These are phyloP conservation scores for Wickerhamomyces silvicola DNA, from an alignment of 805 yeast species.

Conservation along the genomic window DNA sequence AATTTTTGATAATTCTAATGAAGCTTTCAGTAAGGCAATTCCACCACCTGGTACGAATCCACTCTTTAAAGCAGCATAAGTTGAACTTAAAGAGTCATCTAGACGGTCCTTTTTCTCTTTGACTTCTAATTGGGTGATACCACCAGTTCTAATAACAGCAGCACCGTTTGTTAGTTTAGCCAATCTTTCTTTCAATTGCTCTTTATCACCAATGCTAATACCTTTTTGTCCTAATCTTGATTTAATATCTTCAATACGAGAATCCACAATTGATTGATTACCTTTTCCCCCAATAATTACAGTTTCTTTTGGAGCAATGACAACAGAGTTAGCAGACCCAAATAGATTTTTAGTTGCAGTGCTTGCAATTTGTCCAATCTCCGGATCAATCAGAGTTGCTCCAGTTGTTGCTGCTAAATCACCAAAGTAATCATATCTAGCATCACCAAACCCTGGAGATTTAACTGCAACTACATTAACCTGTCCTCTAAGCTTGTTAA, in stretches of 20 bases:
- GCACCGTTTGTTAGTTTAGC: constrained; percentile 98
- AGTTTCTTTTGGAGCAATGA: constrained; percentile 93
- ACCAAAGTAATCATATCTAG: constrained; percentile 92
- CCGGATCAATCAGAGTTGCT: constrained; percentile 83
- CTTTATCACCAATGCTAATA: constrained; percentile 81
- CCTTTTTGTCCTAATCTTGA: constrained; percentile 68
- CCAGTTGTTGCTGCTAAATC: constrained; percentile 94
- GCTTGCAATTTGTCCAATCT: constrained; percentile 92
- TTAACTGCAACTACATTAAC: constrained; percentile 96
- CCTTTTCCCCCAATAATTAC: constrained; percentile 93
- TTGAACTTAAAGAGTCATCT: constrained; percentile 97
- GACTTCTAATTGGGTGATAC: constrained; percentile 94
- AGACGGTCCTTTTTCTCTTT: constrained; percentile 99
- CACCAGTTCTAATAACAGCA: constrained; percentile 97
- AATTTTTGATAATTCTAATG: constrained; percentile 63
- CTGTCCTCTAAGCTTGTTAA: constrained; percentile 97
- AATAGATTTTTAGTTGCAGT: constrained; percentile 84
- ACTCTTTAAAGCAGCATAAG: constrained; percentile 98
- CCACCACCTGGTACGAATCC: constrained; percentile 99
- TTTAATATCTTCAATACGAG: constrained; percentile 93
- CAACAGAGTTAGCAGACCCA: constrained; percentile 87
- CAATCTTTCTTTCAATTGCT: constrained; percentile 93
- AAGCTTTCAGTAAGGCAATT: constrained; percentile 92
- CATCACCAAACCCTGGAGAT: constrained; percentile 99
- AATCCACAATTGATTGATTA: constrained; percentile 66